Percentiles rank a stretch among this genome's conserved stretches.
Conservation (phyloP, 2,329 filamentous ascomycete genomes). For the Fonsecaea erecta region DNA sequence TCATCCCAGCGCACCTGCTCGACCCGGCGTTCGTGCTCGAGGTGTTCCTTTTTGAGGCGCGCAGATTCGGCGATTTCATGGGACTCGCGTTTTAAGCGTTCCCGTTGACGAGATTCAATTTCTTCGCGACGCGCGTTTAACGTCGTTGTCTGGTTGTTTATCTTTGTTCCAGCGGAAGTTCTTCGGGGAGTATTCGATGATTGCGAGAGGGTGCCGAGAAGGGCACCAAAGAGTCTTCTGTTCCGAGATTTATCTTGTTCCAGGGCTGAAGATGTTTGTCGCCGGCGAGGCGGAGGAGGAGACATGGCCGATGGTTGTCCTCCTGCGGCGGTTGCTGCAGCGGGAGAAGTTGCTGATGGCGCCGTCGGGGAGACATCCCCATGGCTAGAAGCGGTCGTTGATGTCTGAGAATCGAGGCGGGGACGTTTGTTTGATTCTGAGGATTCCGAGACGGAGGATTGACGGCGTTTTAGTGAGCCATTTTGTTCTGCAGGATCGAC, state of each 20-base stretch:
- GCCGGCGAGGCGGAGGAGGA: slow-evolving; percentile 20
- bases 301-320: slow-evolving; percentile 19
- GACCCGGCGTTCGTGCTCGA: slow-evolving; percentile 64
- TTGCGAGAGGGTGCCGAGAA: slow-evolving; percentile 78
- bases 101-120: slow-evolving; percentile 80
- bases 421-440: slow-evolving; percentile 30
- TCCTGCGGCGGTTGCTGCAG: slow-evolving; percentile 7
- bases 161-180: slow-evolving; percentile 9
- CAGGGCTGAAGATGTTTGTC: slow-evolving; percentile 40
- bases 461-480: slow-evolving; percentile 30
- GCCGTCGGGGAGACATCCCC: slow-evolving; percentile 53
- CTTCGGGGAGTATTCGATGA: slow-evolving; percentile 36
- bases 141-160: slow-evolving; percentile 52
- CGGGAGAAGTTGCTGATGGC: slow-evolving; percentile 36
- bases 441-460: slow-evolving; percentile 26
- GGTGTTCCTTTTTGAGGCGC: slow-evolving; percentile 66
- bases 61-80: slow-evolving; percentile 73
- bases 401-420: slow-evolving; percentile 21
- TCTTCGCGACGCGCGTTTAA: slow-evolving; percentile 70
- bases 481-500: slow-evolving; percentile 13
- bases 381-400: slow-evolving; percentile 42
- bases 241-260: slow-evolving; percentile 83
- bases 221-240: slow-evolving; percentile 81
- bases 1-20: slow-evolving; percentile 79
- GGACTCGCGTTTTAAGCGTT: slow-evolving; percentile 71